phyloP scores from a whole-genome alignment of 495 filamentous ascomycete genomes.

The Podospora anserina region DNA sequence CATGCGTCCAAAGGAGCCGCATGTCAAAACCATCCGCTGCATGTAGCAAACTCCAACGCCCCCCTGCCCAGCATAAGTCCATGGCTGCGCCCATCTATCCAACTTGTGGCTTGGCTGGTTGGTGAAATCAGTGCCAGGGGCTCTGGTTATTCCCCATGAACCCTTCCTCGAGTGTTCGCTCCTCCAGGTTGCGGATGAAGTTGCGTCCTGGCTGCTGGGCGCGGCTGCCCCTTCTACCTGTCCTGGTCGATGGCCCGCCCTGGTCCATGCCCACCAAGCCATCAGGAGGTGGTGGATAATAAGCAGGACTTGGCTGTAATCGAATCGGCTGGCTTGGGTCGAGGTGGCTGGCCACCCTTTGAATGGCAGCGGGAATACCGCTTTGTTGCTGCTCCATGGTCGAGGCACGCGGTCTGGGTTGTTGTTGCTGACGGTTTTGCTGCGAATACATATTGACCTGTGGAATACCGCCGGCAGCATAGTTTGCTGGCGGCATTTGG shows the following conservation, averaged over 20 bases:
- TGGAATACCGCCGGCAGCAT: conserved; percentile 44
- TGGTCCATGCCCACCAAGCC: conserved; percentile 56
- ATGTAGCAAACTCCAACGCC: conserved; percentile 5
- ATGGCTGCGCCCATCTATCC: conserved; percentile 13
- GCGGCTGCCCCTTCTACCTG: conserved; percentile 74
- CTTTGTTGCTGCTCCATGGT: conserved; percentile 92
- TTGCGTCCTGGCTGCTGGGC: conserved; percentile 65
- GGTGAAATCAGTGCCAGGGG: conserved; percentile 48
- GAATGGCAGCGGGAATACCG: conserved; percentile 87
- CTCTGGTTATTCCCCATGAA: conserved; percentile 48
- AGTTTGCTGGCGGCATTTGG: conserved; percentile 68
- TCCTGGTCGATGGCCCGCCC: conserved; percentile 54
- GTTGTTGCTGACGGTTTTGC: conserved; percentile 71
- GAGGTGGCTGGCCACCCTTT: conserved; percentile 93
- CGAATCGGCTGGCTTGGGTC: conserved; percentile 94
- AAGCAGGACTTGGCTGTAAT: conserved; percentile 92
- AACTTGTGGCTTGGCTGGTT: conserved; percentile 4
- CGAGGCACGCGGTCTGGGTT: conserved; percentile 77
- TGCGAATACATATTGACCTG: conserved; percentile 78
- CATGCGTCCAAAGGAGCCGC: neutral
- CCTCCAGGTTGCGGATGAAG: conserved; percentile 91
- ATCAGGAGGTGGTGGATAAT: conserved; percentile 94
- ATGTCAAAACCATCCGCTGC: neutral
- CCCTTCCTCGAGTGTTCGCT: conserved; percentile 87
- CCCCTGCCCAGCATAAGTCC: neutral